Percentiles rank a stretch among this genome's conserved stretches.
These are phyloP conservation scores for Vitis cinerea DNA, from an alignment of 164 flowering plant species.

Conservation along the genomic window DNA sequence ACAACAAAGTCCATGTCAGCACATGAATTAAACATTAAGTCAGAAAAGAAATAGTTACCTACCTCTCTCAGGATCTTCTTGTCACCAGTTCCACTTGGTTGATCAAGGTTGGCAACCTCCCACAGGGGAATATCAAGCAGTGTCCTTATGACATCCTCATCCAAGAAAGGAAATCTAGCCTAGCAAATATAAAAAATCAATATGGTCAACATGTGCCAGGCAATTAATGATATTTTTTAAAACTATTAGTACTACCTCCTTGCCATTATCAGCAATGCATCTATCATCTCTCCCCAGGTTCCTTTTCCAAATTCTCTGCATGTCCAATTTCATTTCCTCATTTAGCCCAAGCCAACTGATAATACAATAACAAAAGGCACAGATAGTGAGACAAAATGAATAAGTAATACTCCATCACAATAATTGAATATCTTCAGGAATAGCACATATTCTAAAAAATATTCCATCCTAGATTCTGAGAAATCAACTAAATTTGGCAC, in stretches of 20 bases:
- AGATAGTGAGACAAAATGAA: slow-evolving; percentile 4
- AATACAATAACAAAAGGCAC: slow-evolving; percentile 1
- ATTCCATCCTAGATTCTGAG: background rate
- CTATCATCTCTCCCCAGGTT: slow-evolving; percentile 98
- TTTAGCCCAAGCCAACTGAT: slow-evolving; percentile 78
- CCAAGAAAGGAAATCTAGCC: slow-evolving; percentile 98
- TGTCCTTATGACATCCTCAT: slow-evolving; percentile 84
- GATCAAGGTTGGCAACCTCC: slow-evolving; percentile 84
- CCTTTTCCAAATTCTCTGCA: slow-evolving; percentile 99
- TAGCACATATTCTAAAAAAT: background rate
- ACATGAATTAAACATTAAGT: background rate
- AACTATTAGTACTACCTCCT: slow-evolving; percentile 60
- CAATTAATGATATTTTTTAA: background rate
- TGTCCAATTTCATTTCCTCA: slow-evolving; percentile 92
- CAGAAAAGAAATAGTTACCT: slow-evolving; percentile 7
- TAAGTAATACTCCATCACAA: background rate
- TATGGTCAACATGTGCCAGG: background rate
- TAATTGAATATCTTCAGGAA: background rate
- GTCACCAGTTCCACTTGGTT: slow-evolving; percentile 87
- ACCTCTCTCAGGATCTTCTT: slow-evolving; percentile 98
- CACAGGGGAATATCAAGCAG: slow-evolving; percentile 83
- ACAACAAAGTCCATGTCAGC: background rate
- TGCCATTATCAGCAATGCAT: slow-evolving; percentile 88
- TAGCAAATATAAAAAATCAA: slow-evolving; percentile 20
- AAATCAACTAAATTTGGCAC: too few species aligned